Percentiles rank a stretch among this genome's conserved stretches.
Conservation (phyloP, 169 alveolate species). For the Cryptosporidium ubiquitum region DNA sequence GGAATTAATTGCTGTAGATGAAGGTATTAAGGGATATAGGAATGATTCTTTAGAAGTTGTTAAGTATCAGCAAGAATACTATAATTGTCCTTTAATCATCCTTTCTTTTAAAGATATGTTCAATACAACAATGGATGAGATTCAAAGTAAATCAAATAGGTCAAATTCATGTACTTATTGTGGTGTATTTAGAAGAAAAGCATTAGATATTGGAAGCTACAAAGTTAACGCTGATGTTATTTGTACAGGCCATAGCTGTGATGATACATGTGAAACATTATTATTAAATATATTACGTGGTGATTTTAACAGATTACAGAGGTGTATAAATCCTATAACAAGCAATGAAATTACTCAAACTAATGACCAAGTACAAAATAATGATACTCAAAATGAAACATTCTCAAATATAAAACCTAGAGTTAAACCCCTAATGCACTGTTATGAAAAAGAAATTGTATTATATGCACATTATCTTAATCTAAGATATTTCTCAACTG, state of each 20-base stretch:
- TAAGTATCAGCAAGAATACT: slow-evolving; percentile 83
- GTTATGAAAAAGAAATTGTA: slow-evolving; percentile 97
- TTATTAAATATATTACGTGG: slow-evolving; percentile 96
- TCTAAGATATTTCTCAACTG: slow-evolving; percentile 95
- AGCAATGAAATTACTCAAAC: slow-evolving; percentile 76
- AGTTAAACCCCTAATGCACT: slow-evolving; percentile 94
- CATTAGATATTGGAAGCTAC: slow-evolving; percentile 95
- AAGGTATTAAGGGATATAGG: slow-evolving; percentile 98
- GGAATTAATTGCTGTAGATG: slow-evolving; percentile 94
- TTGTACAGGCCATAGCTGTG: slow-evolving; percentile 99
- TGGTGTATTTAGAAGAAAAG: slow-evolving; percentile 97
- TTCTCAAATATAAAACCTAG: slow-evolving; percentile 84
- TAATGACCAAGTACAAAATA: slow-evolving; percentile 40
- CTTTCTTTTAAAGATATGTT: slow-evolving; percentile 90
- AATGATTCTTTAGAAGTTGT: slow-evolving; percentile 96
- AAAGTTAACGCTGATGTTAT: slow-evolving; percentile 90
- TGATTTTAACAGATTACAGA: slow-evolving; percentile 92
- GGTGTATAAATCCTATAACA: slow-evolving; percentile 84
- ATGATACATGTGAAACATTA: slow-evolving; percentile 97
- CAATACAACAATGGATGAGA: slow-evolving; percentile 97
- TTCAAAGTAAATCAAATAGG: slow-evolving; percentile 91
- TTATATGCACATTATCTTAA: slow-evolving; percentile 94
- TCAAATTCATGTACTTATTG: slow-evolving; percentile 93
- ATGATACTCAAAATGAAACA: neutral
- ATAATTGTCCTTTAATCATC: slow-evolving; percentile 89